These are phyloP conservation scores for Lactarius pseudohatsudake DNA, from an alignment of 768 basidiomycete genomes.

Conservation along the genomic window DNA sequence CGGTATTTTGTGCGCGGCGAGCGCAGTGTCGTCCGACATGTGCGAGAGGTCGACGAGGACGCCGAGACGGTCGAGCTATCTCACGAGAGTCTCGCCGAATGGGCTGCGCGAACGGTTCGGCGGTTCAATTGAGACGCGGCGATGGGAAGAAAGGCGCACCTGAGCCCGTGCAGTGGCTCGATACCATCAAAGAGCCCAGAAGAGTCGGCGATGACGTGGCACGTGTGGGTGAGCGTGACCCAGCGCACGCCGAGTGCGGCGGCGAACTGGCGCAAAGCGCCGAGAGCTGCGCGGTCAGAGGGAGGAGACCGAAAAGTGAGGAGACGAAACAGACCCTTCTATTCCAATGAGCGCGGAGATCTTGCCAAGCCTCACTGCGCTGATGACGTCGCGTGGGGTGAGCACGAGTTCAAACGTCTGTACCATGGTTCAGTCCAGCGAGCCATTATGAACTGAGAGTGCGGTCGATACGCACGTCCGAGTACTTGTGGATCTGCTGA, in stretches of 20 bases:
- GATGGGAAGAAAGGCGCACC: conserved; percentile 39
- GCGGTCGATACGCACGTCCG: conserved; percentile 50
- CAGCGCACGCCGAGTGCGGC: conserved; percentile 84
- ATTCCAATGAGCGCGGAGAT: conserved; percentile 56
- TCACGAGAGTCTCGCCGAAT: conserved; percentile 73
- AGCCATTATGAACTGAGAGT: not conserved
- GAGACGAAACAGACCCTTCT: not conserved
- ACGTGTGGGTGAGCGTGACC: conserved; percentile 86
- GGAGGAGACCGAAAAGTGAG: conserved; percentile 64
- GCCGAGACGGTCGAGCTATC: conserved; percentile 94
- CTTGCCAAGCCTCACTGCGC: conserved; percentile 65
- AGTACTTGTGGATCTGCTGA: conserved; percentile 75
- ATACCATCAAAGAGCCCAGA: conserved; percentile 61
- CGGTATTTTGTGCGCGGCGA: conserved; percentile 58
- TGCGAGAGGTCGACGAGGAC: conserved; percentile 75
- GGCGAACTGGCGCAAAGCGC: conserved; percentile 76
- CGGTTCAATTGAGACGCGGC: not conserved
- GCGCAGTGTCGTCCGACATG: conserved; percentile 33
- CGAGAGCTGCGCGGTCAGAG: conserved; percentile 45
- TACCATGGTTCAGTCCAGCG: not conserved
- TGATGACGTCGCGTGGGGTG: conserved; percentile 52
- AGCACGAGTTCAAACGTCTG: conserved; percentile 67
- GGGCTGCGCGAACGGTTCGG: conserved; percentile 40
- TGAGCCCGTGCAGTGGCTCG: conserved; percentile 66
- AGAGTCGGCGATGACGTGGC: conserved; percentile 83